Percentiles rank a stretch among this genome's conserved stretches.
phyloP scores from a whole-genome alignment of 169 alveolate genomes.

The Plasmodium cynomolgi region DNA sequence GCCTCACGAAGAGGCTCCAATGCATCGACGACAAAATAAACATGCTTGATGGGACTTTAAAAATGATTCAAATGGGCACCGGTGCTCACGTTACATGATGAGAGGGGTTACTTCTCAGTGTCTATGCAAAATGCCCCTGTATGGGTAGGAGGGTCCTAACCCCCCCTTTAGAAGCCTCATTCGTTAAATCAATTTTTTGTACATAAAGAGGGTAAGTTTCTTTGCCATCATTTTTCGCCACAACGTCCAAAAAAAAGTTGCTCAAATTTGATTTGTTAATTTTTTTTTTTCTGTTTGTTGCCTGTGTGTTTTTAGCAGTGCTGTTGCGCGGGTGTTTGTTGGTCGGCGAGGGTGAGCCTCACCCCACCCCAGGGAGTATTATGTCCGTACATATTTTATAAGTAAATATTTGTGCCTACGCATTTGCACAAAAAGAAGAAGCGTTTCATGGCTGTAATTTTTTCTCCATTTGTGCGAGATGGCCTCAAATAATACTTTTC shows the following conservation, averaged over 20 bases:
- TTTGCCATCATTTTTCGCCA: not conserved
- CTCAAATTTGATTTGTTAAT: not conserved
- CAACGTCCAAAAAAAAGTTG: not conserved
- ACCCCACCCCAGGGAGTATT: not conserved
- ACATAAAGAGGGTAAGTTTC: not conserved
- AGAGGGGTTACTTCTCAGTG: not conserved
- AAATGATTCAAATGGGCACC: not conserved
- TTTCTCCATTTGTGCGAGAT: not conserved
- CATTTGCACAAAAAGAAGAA: not conserved
- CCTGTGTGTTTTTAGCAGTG: not conserved
- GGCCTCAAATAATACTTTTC: not conserved
- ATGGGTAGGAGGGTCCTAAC: not conserved
- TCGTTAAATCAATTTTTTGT: not conserved
- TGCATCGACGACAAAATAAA: constrained; percentile 65
- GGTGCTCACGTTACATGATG: not conserved
- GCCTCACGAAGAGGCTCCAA: constrained; percentile 7
- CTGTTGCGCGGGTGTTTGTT: not conserved
- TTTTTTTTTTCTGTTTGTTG: not conserved
- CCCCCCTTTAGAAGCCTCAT: not conserved
- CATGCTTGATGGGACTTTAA: constrained; percentile 31
- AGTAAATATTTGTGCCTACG: not conserved
- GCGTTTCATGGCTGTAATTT: not conserved
- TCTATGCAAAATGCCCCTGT: not conserved
- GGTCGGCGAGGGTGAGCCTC: not conserved
- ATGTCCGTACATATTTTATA: not conserved